These are phyloP conservation scores for Gynochthodes officinalis DNA, from an alignment of 257 asterid genomes.

Conservation along the genomic window DNA sequence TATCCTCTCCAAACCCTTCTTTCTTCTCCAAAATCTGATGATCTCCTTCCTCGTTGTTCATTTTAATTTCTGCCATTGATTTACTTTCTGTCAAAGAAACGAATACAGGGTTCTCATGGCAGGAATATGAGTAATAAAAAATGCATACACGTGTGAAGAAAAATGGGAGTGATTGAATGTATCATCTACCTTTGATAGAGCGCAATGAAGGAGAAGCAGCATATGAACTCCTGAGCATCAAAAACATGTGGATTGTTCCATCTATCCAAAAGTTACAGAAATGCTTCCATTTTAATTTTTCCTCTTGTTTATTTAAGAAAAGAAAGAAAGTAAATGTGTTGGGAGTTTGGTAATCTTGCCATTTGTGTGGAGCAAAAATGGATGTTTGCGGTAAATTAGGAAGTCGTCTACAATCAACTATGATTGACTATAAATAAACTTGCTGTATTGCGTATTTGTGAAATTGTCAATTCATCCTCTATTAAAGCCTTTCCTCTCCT, in stretches of 20 bases:
- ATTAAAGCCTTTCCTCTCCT: too few relatives aligned
- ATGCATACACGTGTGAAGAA: too few relatives aligned
- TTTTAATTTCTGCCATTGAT: constrained; percentile 19
- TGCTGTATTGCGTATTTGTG: too few relatives aligned
- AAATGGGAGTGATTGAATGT: neutral
- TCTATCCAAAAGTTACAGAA: too few relatives aligned
- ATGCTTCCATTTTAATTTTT: too few relatives aligned
- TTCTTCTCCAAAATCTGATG: constrained; percentile 4
- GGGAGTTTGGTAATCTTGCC: neutral
- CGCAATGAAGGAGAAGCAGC: neutral
- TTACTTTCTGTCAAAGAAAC: neutral
- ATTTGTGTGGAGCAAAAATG: constrained; percentile 4
- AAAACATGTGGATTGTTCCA: neutral
- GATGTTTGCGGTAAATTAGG: neutral
- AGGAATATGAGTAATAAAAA: too few relatives aligned
- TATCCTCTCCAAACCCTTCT: constrained; percentile 14
- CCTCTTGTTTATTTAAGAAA: too few relatives aligned
- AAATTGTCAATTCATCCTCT: too few relatives aligned
- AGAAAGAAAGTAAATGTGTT: too few relatives aligned
- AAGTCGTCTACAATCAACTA: neutral
- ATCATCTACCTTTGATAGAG: neutral
- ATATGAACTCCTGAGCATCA: neutral
- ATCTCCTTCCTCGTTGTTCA: neutral
- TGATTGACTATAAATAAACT: too few relatives aligned
- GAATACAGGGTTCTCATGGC: neutral